Base-by-base conservation (phyloP, 805 yeast genomes). In the Kregervanrija fluxuum region DNA sequence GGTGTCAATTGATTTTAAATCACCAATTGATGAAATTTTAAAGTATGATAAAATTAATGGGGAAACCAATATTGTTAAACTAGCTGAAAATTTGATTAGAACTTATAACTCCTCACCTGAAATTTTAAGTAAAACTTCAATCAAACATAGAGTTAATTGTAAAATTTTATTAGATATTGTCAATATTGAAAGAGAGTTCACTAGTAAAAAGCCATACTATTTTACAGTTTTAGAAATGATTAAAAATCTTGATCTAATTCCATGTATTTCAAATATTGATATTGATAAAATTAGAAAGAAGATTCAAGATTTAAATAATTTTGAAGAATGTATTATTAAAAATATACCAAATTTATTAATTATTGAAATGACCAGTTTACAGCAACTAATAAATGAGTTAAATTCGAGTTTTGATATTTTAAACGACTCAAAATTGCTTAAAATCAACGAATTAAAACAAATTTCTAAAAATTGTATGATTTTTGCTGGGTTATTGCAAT, bases 401-500 rank as follows among this genome's bases (percentile, higher is more conserved):
- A 62, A 68, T 53, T 64, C 69, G 37, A 68, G 67, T 51, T 60
- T 66, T 42, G 54, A 54, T 13, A 31, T 10, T 35, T 44, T 35
- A 37, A 50, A 14, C 53, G 44, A 33, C 52, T 41, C 40, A 49
- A 33, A 68, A 73, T 8, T 56, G 69, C 2, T 68, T 75, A 84
- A 81, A 58, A 64, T 75, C 15, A 68, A 62, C 3, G 75, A 77
- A 36, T 66, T 87, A 56, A 70, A 71, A 41, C 74, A 73, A 49
- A 71, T 83, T 50, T 88, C 95, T 2, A 83, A 80, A 61, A 88
- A 88, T 63, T 85, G 95, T 63, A 88, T 90, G 89, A 79, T 90
- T 3, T 91, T 84, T 62, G 95, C 97, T 6, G 98, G 97, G 48
- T 84, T 91, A 81, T 82, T 90, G 33, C 95, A 87, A 65, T 89